Percentiles rank a stretch among this genome's conserved stretches.
These are phyloP conservation scores for Nyctanthes arbortristis DNA, from an alignment of 257 asterid species.

Conservation along the genomic window DNA sequence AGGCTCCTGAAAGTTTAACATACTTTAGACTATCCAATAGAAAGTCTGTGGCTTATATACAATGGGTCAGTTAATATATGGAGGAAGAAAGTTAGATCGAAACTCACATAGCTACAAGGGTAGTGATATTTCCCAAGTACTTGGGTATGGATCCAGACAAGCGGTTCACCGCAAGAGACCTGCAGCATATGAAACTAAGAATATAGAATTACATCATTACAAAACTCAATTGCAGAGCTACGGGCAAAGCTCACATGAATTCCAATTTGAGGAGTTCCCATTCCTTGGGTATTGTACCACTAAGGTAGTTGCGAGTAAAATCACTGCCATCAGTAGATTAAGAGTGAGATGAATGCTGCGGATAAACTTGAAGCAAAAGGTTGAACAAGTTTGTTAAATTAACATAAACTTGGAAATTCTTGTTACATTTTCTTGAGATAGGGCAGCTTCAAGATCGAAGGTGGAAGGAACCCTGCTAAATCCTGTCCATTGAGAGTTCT, in stretches of 20 bases:
- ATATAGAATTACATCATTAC: neutral
- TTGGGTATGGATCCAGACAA: constrained; percentile 62
- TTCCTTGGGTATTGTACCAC: constrained; percentile 61
- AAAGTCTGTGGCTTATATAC: neutral
- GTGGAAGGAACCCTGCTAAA: constrained; percentile 62
- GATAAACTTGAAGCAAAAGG: neutral
- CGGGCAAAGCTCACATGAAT: constrained; percentile 37
- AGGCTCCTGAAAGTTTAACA: constrained; percentile 48
- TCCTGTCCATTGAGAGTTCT: constrained; percentile 54
- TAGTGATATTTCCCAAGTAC: constrained; percentile 55
- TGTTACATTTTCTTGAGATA: constrained; percentile 45
- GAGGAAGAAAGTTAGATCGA: neutral
- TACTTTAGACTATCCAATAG: constrained; percentile 13
- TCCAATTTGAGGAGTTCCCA: constrained; percentile 55
- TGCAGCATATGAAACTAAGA: constrained; percentile 23
- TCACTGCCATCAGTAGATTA: constrained; percentile 40
- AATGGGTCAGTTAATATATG: neutral
- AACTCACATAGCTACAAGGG: constrained; percentile 43
- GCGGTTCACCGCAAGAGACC: constrained; percentile 46
- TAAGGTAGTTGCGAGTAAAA: constrained; percentile 53
- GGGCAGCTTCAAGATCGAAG: constrained; percentile 54
- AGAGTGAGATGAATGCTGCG: too few relatives aligned
- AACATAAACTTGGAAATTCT: neutral
- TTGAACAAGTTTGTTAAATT: neutral
- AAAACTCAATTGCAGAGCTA: constrained; percentile 11